Base-by-base conservation (phyloP, 352 stramenopile genomes). In the Globisporangium viniferum region DNA sequence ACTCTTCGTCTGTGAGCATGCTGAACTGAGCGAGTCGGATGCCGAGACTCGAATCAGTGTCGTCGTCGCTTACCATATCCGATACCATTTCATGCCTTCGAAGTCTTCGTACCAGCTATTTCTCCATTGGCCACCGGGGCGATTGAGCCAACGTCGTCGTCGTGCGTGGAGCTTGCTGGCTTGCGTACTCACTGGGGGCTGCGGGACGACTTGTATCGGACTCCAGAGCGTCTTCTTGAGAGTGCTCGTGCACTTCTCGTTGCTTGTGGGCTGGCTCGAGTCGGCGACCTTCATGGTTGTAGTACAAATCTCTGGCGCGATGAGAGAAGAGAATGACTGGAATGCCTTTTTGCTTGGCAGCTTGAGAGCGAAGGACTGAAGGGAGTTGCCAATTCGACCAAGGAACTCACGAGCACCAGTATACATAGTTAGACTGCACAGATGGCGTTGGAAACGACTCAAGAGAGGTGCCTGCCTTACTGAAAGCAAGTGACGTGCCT, bases 71-170 rank as follows among this genome's bases (percentile, higher is more conserved):
- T 7, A 20, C 24, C 12, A 71, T 24, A 5, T 71, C 59, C 2
- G 59, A 35, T 63, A 62, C 66, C 66, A 71, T 9, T 57, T 60
- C 60, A 29, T 15, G 1, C 69, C 67, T 8, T 41, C 12, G 1
- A 41, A 9, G 41, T 79, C 73, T 58, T 74, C 73, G 49, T 80
- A 80, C 76, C 76, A 82, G 0, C 76, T 73, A 33, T 80, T 80
- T 5, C 62, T 58, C 73, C 76, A 82, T 6, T 59, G 24, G 0
- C 76, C 76, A 2, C 58, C 65, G 1, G 67, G 64, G n/a, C 58
- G 62, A 1, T 36, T 20, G 0, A 83, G 71, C 68, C 67, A 79
- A 24, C 24, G 24, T 22, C 54, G 15, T 6, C 44, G 12, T 49
- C 54, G 33, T 24, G 6, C 2, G 54, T 15, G 2, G 12, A 35